phyloP scores from a whole-genome alignment of 306 rosid genomes.

The Amphicarpaea edgeworthii region DNA sequence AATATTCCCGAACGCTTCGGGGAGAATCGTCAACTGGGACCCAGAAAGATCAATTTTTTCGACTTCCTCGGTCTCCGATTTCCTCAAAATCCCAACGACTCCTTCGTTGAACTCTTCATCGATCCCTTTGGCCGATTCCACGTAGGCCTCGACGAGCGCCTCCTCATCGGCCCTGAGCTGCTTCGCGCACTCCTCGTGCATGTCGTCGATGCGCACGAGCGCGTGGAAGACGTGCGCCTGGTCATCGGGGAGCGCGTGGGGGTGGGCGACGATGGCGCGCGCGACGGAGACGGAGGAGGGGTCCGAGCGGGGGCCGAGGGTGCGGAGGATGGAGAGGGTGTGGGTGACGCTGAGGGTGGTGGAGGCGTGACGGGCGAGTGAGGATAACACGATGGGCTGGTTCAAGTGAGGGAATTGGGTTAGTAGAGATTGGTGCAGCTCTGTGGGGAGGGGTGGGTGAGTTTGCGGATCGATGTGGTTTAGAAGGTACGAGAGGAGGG shows the following conservation, averaged over 20 bases:
- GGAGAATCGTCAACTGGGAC: slow-evolving; percentile 52
- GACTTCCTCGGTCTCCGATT: slow-evolving; percentile 42
- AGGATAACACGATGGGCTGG: slow-evolving; percentile 44
- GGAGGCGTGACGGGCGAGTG: slow-evolving; percentile 43
- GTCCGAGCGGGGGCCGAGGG: slow-evolving; percentile 54
- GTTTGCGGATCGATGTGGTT: slow-evolving; percentile 43
- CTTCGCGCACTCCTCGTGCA: slow-evolving; percentile 53
- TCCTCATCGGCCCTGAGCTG: slow-evolving; percentile 47
- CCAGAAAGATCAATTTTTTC: slow-evolving; percentile 56
- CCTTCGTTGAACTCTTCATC: slow-evolving; percentile 29
- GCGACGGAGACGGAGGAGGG: slow-evolving; percentile 37
- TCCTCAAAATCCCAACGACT: slow-evolving; percentile 48
- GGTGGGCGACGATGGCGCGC: slow-evolving; percentile 34
- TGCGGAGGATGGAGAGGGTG: slow-evolving; percentile 49
- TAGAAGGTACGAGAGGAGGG: slow-evolving; percentile 47
- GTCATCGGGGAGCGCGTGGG: neutral
- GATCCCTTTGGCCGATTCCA: slow-evolving; percentile 23
- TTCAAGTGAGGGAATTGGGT: slow-evolving; percentile 43
- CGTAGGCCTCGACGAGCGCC: slow-evolving; percentile 46
- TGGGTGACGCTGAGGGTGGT: slow-evolving; percentile 35
- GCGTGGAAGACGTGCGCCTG: slow-evolving; percentile 45
- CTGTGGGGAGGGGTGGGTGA: slow-evolving; percentile 34
- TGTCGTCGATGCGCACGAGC: slow-evolving; percentile 46
- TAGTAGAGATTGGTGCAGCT: slow-evolving; percentile 34
- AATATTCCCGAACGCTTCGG: slow-evolving; percentile 57